Conservation (phyloP, 2,329 filamentous ascomycete genomes). For the Fusarium austroafricanum region DNA sequence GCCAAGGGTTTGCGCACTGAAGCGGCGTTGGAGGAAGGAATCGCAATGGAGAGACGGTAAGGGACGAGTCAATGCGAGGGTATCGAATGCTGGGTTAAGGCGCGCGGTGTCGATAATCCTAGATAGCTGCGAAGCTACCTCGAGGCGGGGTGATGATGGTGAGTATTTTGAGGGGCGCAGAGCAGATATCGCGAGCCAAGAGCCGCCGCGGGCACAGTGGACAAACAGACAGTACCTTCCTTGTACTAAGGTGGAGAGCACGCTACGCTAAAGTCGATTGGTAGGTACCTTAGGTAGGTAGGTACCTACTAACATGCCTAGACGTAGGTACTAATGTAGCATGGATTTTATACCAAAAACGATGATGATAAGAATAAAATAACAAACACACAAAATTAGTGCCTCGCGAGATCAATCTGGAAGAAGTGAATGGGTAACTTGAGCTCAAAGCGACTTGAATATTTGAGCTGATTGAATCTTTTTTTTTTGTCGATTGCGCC, state of each 20-base stretch:
- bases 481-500: conserved; percentile 18
- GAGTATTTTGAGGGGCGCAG: conserved; percentile 39
- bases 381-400: conserved; percentile 1
- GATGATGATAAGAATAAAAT: too few species aligned
- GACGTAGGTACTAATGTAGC: neutral
- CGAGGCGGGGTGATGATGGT: conserved; percentile 44
- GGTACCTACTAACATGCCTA: too few species aligned
- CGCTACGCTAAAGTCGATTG: conserved; percentile 26
- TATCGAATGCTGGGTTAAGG: conserved; percentile 22
- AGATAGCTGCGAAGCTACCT: conserved; percentile 37
- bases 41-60: conserved; percentile 13
- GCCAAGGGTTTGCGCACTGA: conserved; percentile 28
- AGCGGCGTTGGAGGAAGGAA: neutral
- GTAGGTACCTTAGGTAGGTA: neutral
- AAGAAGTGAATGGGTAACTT: conserved; percentile 1
- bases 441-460: neutral
- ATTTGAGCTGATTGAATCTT: conserved; percentile 10
- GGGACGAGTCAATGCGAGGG: neutral
- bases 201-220: conserved; percentile 7
- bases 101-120: conserved; percentile 43
- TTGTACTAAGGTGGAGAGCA: too few species aligned
- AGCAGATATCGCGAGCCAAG: conserved; percentile 34
- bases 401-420: conserved; percentile 4
- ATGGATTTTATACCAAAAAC: conserved; percentile 22
- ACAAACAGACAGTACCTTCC: neutral